These are phyloP conservation scores for Ambrosia artemisiifolia DNA, from an alignment of 129 eudicot species.

Conservation along the genomic window DNA sequence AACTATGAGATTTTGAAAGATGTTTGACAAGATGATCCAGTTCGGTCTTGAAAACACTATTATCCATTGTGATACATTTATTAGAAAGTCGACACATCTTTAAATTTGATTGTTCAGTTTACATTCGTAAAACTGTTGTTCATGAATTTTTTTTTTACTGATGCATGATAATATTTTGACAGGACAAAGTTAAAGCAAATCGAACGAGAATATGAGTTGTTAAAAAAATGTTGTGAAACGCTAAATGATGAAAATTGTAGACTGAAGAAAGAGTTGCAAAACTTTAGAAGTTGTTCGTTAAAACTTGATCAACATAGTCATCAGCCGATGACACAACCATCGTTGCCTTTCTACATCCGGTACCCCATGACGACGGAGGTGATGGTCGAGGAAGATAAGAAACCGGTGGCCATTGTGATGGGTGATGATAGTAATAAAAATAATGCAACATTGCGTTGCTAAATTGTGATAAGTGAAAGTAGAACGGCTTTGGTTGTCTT, in stretches of 20 bases:
- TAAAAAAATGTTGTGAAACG: constrained; percentile 56
- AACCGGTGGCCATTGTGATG: not conserved
- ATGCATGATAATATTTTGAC: not conserved
- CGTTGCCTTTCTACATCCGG: constrained; percentile 24
- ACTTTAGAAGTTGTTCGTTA: constrained; percentile 26
- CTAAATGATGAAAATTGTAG: constrained; percentile 50
- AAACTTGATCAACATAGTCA: constrained; percentile 28
- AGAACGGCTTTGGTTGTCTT: constrained; percentile 15
- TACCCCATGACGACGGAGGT: constrained; percentile 16
- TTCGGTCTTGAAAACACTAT: too few relatives aligned
- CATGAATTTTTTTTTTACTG: not conserved
- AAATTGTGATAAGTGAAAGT: constrained; percentile 6
- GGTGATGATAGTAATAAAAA: constrained; percentile 8
- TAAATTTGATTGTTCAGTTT: too few relatives aligned
- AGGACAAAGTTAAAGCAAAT: constrained; percentile 82
- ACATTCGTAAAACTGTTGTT: not conserved
- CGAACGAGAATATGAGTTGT: constrained; percentile 46
- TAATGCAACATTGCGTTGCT: not conserved
- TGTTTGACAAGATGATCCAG: too few relatives aligned
- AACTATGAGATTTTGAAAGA: too few relatives aligned
- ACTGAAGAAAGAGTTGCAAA: constrained; percentile 56
- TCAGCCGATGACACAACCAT: not conserved
- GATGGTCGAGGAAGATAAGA: constrained; percentile 21
- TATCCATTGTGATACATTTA: not conserved
- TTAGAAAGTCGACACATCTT: too few relatives aligned